These are phyloP conservation scores for Beta macrorhiza DNA, from an alignment of 179 eudicot genomes.

Conservation along the genomic window DNA sequence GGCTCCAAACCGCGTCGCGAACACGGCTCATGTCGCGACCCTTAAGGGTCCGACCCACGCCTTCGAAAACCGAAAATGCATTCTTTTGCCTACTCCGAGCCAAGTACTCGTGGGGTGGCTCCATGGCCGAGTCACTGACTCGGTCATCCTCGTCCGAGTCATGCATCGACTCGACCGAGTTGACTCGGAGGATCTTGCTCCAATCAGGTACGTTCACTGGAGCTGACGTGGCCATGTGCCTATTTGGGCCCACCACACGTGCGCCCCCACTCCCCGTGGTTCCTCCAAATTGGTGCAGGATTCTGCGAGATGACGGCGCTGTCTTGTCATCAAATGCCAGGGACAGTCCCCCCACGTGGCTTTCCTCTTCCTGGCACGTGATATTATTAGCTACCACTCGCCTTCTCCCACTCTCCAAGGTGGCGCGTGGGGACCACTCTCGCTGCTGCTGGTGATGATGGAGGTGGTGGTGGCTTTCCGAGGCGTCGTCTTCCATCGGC, in stretches of 20 bases:
- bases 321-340: conserved; percentile 38
- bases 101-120: conserved; percentile 86
- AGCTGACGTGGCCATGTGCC: conserved; percentile 45
- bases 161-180: conserved; percentile 40
- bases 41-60: conserved; percentile 88
- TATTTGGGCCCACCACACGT: conserved; percentile 10
- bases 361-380: conserved; percentile 7
- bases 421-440: conserved; percentile 39
- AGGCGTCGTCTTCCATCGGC: conserved; percentile 34
- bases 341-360: conserved; percentile 40
- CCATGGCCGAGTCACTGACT: conserved; percentile 42
- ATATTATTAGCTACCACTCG: background rate
- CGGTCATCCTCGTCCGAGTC: conserved; percentile 55
- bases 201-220: conserved; percentile 53
- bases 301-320: conserved; percentile 32
- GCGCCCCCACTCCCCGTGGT: conserved; percentile 19
- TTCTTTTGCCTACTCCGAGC: conserved; percentile 59
- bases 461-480: conserved; percentile 1
- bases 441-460: background rate
- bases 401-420: conserved; percentile 23
- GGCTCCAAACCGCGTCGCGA: conserved; percentile 91
- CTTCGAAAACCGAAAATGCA: conserved; percentile 72
- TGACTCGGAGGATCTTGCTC: conserved; percentile 43
- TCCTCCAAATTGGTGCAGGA: conserved; percentile 38
- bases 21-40: conserved; percentile 94